These are phyloP conservation scores for Botrytis hyacinthi DNA, from an alignment of 2,329 filamentous ascomycete species.

Conservation along the genomic window DNA sequence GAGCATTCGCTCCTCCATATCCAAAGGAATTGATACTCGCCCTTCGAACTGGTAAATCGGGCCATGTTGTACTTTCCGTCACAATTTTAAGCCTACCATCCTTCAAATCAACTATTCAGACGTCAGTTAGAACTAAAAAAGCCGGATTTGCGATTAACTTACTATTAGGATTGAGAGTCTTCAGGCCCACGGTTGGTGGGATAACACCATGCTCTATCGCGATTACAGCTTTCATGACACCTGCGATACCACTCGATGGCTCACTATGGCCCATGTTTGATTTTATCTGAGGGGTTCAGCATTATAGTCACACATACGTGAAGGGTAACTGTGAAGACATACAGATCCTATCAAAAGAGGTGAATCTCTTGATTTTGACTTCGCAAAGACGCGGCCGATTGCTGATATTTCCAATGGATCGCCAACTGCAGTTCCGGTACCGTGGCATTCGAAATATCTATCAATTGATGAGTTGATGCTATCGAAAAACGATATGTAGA, in stretches of 20 bases:
- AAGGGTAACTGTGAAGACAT: too few relatives aligned
- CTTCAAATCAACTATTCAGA: background rate
- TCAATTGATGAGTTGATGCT: too few relatives aligned
- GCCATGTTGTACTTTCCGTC: conserved; percentile 1
- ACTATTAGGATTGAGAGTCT: conserved; percentile 6
- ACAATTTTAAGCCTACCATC: conserved; percentile 4
- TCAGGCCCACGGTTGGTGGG: background rate
- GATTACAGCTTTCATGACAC: conserved; percentile 18
- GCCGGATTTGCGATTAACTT: too few relatives aligned
- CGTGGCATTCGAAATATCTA: conserved; percentile 8
- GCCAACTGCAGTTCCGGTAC: conserved; percentile 11
- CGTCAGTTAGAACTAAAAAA: too few relatives aligned
- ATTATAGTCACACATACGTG: too few relatives aligned
- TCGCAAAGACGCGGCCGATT: background rate
- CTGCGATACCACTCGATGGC: conserved; percentile 12
- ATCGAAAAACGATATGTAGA: too few relatives aligned
- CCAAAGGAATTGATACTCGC: conserved; percentile 32
- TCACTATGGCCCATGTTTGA: conserved; percentile 18
- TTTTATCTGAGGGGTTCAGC: background rate
- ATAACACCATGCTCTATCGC: background rate
- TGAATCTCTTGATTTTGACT: background rate
- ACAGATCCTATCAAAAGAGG: conserved; percentile 10
- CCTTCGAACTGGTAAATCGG: background rate
- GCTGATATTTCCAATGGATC: conserved; percentile 11
- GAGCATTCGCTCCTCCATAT: conserved; percentile 41